phyloP scores from a whole-genome alignment of 1,284 basidiomycete species.

The Austroboletus olivaceoglutinosus region DNA sequence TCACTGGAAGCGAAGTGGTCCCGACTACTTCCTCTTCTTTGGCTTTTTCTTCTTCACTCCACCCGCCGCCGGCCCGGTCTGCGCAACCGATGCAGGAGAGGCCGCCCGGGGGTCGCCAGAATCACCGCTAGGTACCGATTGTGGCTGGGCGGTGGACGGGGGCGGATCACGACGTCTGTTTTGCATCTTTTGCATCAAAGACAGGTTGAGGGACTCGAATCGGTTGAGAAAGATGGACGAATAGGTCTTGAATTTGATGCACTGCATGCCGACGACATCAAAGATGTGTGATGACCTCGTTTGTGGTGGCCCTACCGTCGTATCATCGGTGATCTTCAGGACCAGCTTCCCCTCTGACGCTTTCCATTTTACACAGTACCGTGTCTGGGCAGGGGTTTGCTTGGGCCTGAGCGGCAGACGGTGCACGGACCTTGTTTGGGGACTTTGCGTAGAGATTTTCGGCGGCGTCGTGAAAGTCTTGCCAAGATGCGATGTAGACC shows the following conservation, averaged over 20 bases:
- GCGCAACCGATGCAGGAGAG: constrained; percentile 26
- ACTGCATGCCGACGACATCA: constrained; percentile 47
- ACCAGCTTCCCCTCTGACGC: constrained; percentile 80
- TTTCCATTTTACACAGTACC: constrained; percentile 88
- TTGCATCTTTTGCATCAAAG: constrained; percentile 80
- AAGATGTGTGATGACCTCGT: background rate
- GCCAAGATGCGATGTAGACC: constrained; percentile 80
- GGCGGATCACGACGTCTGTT: constrained; percentile 45
- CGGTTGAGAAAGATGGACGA: constrained; percentile 93
- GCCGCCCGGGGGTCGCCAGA: constrained; percentile 21
- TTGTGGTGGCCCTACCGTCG: constrained; percentile 59
- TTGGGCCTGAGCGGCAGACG: background rate
- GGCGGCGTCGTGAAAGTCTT: constrained; percentile 82
- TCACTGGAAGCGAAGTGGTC: constrained; percentile 2
- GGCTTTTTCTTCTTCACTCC: constrained; percentile 55
- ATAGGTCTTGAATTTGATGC: constrained; percentile 91
- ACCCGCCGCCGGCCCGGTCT: constrained; percentile 33
- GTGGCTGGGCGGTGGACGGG: constrained; percentile 19
- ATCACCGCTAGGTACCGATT: constrained; percentile 16
- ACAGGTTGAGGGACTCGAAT: constrained; percentile 86
- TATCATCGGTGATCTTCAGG: constrained; percentile 88
- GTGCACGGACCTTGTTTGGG: constrained; percentile 62
- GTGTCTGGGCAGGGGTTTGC: constrained; percentile 50
- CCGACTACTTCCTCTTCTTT: constrained; percentile 52
- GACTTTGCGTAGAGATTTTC: constrained; percentile 77